phyloP scores from a whole-genome alignment of 164 flowering plant species.

The Chimonanthus salicifolius region DNA sequence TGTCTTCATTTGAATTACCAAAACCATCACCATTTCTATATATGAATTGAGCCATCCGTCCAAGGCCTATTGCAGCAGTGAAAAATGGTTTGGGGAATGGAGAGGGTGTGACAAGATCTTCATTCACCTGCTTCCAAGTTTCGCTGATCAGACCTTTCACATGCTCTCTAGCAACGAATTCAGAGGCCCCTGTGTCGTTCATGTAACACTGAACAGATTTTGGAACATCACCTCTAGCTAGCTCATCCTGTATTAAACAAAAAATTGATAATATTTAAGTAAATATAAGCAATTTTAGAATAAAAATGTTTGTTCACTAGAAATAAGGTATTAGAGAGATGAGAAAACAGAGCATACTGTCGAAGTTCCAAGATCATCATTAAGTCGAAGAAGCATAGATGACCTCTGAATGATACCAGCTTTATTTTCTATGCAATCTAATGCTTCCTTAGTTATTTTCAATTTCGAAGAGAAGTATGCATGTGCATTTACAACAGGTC shows the following conservation, averaged over 20 bases:
- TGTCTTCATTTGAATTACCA: conserved; percentile 1
- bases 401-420: conserved; percentile 18
- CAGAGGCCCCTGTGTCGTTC: conserved; percentile 12
- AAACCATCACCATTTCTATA: conserved; percentile 26
- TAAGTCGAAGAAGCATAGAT: conserved; percentile 25
- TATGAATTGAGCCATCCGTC: conserved; percentile 26
- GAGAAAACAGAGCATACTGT: conserved; percentile 9
- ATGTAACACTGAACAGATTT: conserved; percentile 28
- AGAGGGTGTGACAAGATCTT: conserved; percentile 5
- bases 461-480: conserved; percentile 23
- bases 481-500: conserved; percentile 29
- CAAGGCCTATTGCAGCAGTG: conserved; percentile 21
- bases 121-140: conserved; percentile 27
- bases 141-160: conserved; percentile 13
- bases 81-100: conserved; percentile 15
- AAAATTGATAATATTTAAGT: neutral
- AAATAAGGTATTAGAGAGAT: neutral
- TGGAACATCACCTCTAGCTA: conserved; percentile 29
- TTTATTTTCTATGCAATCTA: conserved; percentile 13
- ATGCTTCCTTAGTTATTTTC: conserved; percentile 12
- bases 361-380: conserved; percentile 33
- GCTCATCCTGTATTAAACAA: conserved; percentile 22
- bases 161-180: conserved; percentile 16
- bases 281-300: neutral
- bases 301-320: neutral